Conservation (phyloP, 163 green algal species). For the Chlorella variabilis region DNA sequence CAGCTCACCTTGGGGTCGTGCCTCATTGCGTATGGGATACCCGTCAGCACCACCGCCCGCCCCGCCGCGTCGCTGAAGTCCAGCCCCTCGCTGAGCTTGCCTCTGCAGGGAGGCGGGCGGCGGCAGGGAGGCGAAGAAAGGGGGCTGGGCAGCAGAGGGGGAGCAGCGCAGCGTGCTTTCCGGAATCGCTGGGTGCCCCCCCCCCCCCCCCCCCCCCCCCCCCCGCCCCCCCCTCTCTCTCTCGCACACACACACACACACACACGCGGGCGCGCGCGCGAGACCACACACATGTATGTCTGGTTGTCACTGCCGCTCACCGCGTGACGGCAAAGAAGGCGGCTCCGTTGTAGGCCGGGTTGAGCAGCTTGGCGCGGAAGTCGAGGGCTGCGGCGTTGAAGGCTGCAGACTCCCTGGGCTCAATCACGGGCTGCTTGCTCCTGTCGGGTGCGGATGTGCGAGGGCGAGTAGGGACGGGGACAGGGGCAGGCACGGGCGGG, state of each 20-base stretch:
- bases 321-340: constrained; percentile 89
- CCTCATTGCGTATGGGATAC: constrained; percentile 84
- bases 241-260: too few species aligned
- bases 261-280: too few species aligned
- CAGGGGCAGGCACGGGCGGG: background rate
- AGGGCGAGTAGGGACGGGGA: too few species aligned
- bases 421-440: constrained; percentile 84
- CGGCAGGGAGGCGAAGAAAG: background rate
- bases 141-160: background rate
- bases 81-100: constrained; percentile 94
- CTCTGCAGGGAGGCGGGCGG: constrained; percentile 13
- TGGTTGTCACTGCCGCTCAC: background rate
- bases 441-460: constrained; percentile 41
- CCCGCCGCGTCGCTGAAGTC: constrained; percentile 95
- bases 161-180: too few species aligned
- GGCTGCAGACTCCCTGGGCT: constrained; percentile 72
- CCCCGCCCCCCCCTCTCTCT: too few species aligned
- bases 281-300: too few species aligned
- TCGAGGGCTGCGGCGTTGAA: constrained; percentile 66
- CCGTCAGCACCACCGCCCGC: constrained; percentile 90
- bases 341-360: constrained; percentile 65
- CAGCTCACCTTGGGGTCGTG: constrained; percentile 85
- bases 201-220: too few species aligned
- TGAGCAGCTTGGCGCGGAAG: constrained; percentile 62
- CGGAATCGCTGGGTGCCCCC: background rate